Base-by-base conservation (phyloP, 208 protist genomes). In the Balamuthia mandrillaris region DNA sequence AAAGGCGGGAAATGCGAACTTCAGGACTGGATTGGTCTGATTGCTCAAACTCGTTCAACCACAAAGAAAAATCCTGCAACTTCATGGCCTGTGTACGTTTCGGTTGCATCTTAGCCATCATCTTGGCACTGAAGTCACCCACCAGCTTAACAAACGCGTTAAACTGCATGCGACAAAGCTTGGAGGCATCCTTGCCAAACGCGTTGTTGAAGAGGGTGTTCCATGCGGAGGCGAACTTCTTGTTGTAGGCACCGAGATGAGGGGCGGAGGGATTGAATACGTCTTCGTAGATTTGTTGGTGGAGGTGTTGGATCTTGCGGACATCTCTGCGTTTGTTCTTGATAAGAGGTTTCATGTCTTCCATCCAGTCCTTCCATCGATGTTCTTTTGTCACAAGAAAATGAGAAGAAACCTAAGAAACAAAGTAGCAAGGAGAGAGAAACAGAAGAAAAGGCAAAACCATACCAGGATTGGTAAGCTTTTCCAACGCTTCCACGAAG, bases 401-500 rank as follows among this genome's bases (percentile, higher is more conserved):
- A 70, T 60, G 52, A 60, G 4, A n/a, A 60, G 24, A n/a, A 6
- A 70, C 18, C 18, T 49, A 70, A 35, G 35, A 31, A 31, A 70
- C 18, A 70, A n/a, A 70, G 4, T 68, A 39, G 14, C 29, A 70
- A 5, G 6, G 61, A 70, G 1, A 49, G 4, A 70, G 27, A 70
- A 1, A 70, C 14, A 54, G 18, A 54, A 54, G 12, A 18, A n/a
- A 18, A 54, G 12, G 47, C 12, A 18, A 18, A 42, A 78, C 68
- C n/a, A n/a, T n/a, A n/a, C n/a, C 91, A n/a, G 93, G 94, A 74
- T 95, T 66, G 24, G 88, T 92, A 6, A 95, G 60, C 63, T 88
- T 84, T 42, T 91, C 51, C 10, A 94, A 72, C 39, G 79, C 84
- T 39, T 12, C n/a, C 6, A 91, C 79, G 18, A 94, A 91, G 18